Evolutionary conservation across 2,329 filamentous ascomycete genomes (phyloP).

Genomic region (Pestalotiopsis sp.): DNA sequence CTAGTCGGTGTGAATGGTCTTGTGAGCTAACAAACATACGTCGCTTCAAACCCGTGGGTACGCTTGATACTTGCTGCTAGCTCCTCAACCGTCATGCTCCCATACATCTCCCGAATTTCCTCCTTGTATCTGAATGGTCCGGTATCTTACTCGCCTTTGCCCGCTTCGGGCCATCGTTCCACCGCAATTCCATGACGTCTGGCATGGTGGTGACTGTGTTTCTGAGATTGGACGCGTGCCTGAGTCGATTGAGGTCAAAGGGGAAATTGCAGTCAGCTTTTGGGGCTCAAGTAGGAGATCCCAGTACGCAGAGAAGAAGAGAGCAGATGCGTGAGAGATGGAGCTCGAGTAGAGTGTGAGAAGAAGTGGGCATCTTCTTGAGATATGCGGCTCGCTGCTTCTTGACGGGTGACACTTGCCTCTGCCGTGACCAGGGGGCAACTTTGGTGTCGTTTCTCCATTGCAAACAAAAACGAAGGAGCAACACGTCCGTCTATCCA

Average conservation of each 20-base stretch:
- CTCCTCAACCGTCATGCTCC: not conserved
- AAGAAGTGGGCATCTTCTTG: no score
- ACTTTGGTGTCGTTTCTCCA: not conserved
- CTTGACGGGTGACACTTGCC: no score
- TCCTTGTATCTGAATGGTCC: not conserved
- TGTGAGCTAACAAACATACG: not conserved
- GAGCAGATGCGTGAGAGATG: no score
- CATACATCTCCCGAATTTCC: not conserved
- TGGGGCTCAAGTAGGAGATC: no score
- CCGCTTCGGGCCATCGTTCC: not conserved
- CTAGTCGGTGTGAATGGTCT: not conserved
- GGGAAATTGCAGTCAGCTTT: no score
- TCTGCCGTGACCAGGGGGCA: no score
- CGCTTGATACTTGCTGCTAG: not conserved
- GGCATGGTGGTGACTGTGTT: not conserved
- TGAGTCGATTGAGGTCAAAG: no score
- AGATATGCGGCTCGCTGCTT: no score
- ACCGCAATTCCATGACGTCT: not conserved
- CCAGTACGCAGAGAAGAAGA: no score
- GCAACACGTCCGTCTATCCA: not conserved
- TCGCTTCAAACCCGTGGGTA: not conserved
- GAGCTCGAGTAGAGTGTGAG: no score
- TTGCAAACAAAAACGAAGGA: not conserved
- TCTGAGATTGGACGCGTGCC: no score
- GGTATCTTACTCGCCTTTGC: not conserved